A percentile compares a stretch with the other conserved stretches of the same genome.
phyloP scores from a whole-genome alignment of 2,329 filamentous ascomycete species.

The Colletotrichum orbiculare region DNA sequence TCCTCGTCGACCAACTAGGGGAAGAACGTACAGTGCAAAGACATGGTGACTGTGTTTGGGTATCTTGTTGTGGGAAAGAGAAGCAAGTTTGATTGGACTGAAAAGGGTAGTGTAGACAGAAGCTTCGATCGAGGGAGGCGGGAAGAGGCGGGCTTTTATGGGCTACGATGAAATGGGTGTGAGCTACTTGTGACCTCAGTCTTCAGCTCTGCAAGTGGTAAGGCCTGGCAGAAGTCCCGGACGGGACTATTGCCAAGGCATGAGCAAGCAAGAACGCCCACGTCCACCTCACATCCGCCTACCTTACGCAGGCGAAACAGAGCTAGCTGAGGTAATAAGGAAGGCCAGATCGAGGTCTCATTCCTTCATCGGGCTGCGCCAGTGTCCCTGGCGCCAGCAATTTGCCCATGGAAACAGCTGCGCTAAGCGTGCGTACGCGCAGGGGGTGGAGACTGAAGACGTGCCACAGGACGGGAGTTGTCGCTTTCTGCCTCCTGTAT shows the following conservation, averaged over 20 bases:
- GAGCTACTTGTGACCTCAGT: conserved; percentile 36
- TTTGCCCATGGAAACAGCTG: background rate
- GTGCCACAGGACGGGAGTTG: background rate
- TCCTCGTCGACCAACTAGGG: background rate
- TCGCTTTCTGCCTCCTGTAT: no score
- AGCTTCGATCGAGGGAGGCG: background rate
- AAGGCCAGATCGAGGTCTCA: conserved; percentile 33
- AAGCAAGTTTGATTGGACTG: conserved; percentile 28
- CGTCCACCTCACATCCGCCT: background rate
- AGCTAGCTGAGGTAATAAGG: conserved; percentile 22
- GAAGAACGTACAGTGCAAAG: conserved; percentile 66
- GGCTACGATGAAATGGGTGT: conserved; percentile 15
- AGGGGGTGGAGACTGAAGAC: background rate
- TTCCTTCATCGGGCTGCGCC: conserved; percentile 27
- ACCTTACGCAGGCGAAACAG: conserved; percentile 28
- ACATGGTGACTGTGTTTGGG: conserved; percentile 56
- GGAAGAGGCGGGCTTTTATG: conserved; percentile 36
- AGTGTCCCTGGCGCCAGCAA: conserved; percentile 5
- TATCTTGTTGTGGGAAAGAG: conserved; percentile 27
- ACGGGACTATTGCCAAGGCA: conserved; percentile 7
- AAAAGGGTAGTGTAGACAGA: conserved; percentile 1
- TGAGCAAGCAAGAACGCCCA: conserved; percentile 17
- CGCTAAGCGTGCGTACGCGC: background rate
- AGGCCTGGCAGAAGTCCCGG: conserved; percentile 5
- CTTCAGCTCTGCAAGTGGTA: conserved; percentile 20